A percentile compares a stretch with the other conserved stretches of the same genome.
These are phyloP conservation scores for Fusarium tuaranense DNA, from an alignment of 2,329 filamentous ascomycete genomes.

Conservation along the genomic window DNA sequence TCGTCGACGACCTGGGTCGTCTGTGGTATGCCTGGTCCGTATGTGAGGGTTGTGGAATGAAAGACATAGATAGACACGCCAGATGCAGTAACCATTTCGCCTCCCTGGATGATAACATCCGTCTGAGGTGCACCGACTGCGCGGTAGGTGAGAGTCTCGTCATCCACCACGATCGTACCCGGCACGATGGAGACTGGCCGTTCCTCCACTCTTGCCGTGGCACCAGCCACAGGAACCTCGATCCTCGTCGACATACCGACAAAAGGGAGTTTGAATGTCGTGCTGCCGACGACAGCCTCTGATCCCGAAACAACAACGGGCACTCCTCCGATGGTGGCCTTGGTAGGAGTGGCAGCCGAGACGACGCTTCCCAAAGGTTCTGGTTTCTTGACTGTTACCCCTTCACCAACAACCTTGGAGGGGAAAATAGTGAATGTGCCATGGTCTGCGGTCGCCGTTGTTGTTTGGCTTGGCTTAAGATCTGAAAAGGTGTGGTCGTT, in stretches of 20 bases:
- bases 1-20: constrained; percentile 59
- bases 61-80: constrained; percentile 56
- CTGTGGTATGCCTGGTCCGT: constrained; percentile 51
- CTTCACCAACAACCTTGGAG: constrained; percentile 58
- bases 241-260: constrained; percentile 52
- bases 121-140: constrained; percentile 50
- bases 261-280: constrained; percentile 55
- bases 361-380: constrained; percentile 46
- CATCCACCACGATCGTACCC: constrained; percentile 51
- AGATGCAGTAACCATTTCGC: constrained; percentile 59
- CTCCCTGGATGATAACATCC: constrained; percentile 61
- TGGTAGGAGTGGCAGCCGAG: constrained; percentile 51
- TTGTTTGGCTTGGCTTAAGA: constrained; percentile 52
- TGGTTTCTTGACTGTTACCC: constrained; percentile 58
- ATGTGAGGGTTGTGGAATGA: constrained; percentile 58
- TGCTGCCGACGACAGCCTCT: constrained; percentile 56
- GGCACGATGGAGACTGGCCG: constrained; percentile 51
- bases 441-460: constrained; percentile 54
- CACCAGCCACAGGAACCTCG: constrained; percentile 51
- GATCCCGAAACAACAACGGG: constrained; percentile 56
- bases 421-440: constrained; percentile 63
- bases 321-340: constrained; percentile 53
- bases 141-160: constrained; percentile 52
- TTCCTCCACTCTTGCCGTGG: constrained; percentile 50
- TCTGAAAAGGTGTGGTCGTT: constrained; percentile 58